Evolutionary conservation across 2,329 filamentous ascomycete genomes (phyloP), one percentile per base, ranked within the genome.

Genomic region (Trichoderma pleuroti): DNA sequence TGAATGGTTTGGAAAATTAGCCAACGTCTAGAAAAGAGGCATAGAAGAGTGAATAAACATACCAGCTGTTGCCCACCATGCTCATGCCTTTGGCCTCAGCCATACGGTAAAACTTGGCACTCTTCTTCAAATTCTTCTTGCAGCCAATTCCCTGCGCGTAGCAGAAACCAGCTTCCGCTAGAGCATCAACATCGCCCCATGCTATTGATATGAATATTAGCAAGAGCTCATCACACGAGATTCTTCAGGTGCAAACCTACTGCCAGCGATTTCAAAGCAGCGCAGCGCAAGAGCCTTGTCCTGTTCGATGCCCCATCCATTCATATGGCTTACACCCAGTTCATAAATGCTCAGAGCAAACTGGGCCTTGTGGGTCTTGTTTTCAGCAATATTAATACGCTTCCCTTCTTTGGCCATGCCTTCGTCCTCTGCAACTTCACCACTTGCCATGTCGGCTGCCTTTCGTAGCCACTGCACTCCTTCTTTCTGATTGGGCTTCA

Each of bases 31-130:
- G 2, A n/a, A 4, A 57, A 36, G 18, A 16, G 21, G 24, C 11
- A n/a, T 26, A n/a, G 16, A 16, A 11, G 12, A 63, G 56, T 62
- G 39, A 70, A 32, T 24, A 24, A 36, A 87, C 93, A 79, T 86
- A 97, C 95, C 96, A 99, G 85, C 94, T 98, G 80, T 98, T 98
- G 69, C 96, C 96, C 70, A 97, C 92, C 94, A 98, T 98, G 81
- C 90, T 97, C 86, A 98, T 94, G 8, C 96, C 96, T 82, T 96
- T 96, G 28, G 91, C 90, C 80, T 97, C 96, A 7, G 96, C 96
- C 84, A 91, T 87, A 26, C 96, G 91, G 80, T 98, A 98, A 77
- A 96, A 93, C 72, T 89, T 92, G 71, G 96, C 95, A 63, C 93
- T 95, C 83, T 94, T 98, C 84, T 94, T 98, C 78, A 98, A 84